Conservation (phyloP, 2,329 filamentous ascomycete species). For the Colletotrichum shisoi region DNA sequence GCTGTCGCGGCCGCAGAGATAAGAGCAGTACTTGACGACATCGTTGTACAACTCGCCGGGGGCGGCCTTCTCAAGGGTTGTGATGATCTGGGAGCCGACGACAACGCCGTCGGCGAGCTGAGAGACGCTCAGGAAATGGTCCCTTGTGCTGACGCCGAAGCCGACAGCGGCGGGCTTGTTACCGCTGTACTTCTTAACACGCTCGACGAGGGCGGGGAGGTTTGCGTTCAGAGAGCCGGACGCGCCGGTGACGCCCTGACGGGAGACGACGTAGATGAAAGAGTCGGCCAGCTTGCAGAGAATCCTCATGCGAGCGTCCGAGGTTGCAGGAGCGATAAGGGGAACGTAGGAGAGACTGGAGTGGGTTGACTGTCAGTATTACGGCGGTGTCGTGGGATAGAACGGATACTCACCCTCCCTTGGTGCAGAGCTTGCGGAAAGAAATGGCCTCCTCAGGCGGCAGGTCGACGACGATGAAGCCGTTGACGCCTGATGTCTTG, state of each 20-base stretch:
- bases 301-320: constrained; percentile 90
- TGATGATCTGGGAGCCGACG: constrained; percentile 95
- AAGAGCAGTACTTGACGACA: constrained; percentile 86
- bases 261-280: constrained; percentile 97
- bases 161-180: constrained; percentile 91
- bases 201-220: constrained; percentile 80
- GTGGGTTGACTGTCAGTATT: constrained; percentile 7
- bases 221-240: constrained; percentile 81
- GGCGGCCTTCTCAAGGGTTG: constrained; percentile 73
- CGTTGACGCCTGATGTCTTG: constrained; percentile 84
- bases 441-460: constrained; percentile 94
- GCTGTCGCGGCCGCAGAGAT: constrained; percentile 61
- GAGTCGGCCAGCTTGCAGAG: constrained; percentile 97
- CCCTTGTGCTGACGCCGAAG: constrained; percentile 93
- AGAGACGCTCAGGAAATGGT: constrained; percentile 89
- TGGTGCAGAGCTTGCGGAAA: constrained; percentile 85
- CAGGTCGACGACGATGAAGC: constrained; percentile 95
- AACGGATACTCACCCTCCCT: constrained; percentile 67
- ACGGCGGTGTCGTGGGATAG: background rate
- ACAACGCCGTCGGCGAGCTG: constrained; percentile 91
- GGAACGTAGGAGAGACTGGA: constrained; percentile 88
- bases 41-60: constrained; percentile 72
- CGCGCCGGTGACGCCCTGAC: constrained; percentile 95
- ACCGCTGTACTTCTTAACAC: constrained; percentile 91
- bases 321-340: constrained; percentile 93